Base-by-base conservation (phyloP, 805 yeast genomes). In the Wickerhamiella vanderwaltii region DNA sequence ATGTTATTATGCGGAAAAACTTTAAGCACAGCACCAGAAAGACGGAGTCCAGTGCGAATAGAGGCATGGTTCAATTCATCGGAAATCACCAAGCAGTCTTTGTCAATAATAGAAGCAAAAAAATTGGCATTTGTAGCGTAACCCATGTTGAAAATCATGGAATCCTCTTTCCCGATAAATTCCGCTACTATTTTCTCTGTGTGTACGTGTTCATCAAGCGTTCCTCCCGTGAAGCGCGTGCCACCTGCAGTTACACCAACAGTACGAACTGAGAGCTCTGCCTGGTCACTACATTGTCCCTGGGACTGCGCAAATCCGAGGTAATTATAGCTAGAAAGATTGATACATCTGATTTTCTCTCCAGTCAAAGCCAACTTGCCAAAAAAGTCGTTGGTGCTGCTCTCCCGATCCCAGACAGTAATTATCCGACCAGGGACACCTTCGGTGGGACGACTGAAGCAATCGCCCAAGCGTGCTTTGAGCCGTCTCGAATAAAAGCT, bases 241-340 rank as follows among this genome's bases (percentile, higher is more conserved):
- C 94, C 87, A 49, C 88, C 77, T 2, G 79, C 70, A 9, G 86
- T 71, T 32, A 84, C 68, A 40, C 97, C 97, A 53, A 78, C 75
- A 32, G 73, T 63, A n/a, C 71, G 65, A 29, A 84, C 69, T 30
- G 73, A 59, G 30, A 71, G 65, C 48, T 81, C 66, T 7, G 95
- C 81, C 40, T 70, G 69, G 46, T 79, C 86, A 2, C 96, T 85
- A 62, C 99, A 91, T 41, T 68, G 70, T 46, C 99, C 99, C 50
- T 75, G 78, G 39, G 94, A 80, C 64, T 91, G 97, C n/a, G 95
- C 98, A 64, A 91, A 91, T 1, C 99, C 99, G 46, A 91, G 70
- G 60, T 91, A 91, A 62, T 91, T 91, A 63, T 91, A 91, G 3
- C 94, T 79, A 1, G 94, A 77, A 43, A 91, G 69, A 58, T 91